Conservation (phyloP, 2,329 filamentous ascomycete species). For the Arthrobotrys iridis region DNA sequence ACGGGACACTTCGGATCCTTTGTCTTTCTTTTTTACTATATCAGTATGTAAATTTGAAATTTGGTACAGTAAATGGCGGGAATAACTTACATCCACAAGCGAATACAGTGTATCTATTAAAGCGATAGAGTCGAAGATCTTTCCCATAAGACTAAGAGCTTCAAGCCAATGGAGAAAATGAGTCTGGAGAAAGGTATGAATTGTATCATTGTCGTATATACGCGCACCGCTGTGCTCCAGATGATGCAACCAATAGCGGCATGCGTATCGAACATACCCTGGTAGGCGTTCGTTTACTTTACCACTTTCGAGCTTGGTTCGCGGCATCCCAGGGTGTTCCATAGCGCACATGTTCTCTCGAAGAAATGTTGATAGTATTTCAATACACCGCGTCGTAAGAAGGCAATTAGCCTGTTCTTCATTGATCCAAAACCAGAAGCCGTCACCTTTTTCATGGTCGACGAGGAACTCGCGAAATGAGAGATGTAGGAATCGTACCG, state of each 20-base stretch:
- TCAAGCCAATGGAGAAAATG: conserved; percentile 62
- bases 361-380: conserved; percentile 23
- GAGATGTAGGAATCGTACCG: conserved; percentile 12
- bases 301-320: conserved; percentile 53
- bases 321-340: conserved; percentile 37
- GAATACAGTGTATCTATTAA: conserved; percentile 18
- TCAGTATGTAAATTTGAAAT: background rate
- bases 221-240: conserved; percentile 57
- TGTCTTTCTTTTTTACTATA: background rate
- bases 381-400: background rate
- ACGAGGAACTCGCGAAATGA: conserved; percentile 16
- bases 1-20: background rate
- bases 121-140: conserved; percentile 54
- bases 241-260: conserved; percentile 61
- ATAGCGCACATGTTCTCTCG: conserved; percentile 58
- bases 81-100: background rate
- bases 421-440: background rate
- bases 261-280: conserved; percentile 60
- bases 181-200: conserved; percentile 59
- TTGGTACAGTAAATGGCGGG: background rate
- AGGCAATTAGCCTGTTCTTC: background rate
- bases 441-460: background rate
- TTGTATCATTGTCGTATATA: conserved; percentile 58
- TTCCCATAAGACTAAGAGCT: conserved; percentile 59
- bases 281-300: conserved; percentile 58